phyloP scores from a whole-genome alignment of 495 filamentous ascomycete genomes.

The Hypoxylon intermedium region DNA sequence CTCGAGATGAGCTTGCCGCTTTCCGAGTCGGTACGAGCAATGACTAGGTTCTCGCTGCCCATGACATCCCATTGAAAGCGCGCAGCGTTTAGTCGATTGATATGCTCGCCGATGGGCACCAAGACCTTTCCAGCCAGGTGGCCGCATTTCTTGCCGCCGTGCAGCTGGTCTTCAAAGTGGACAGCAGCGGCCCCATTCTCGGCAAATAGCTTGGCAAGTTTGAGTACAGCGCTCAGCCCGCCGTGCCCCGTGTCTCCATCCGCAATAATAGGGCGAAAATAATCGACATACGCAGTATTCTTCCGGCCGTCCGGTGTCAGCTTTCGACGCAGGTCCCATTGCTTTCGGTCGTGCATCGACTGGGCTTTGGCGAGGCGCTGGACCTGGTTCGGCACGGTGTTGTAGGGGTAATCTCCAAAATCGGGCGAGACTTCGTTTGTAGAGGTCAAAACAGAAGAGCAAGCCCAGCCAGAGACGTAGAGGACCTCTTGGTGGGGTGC shows the following conservation, averaged over 20 bases:
- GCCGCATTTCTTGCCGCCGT: constrained; percentile 98
- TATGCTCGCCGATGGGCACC: constrained; percentile 92
- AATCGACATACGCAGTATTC: constrained; percentile 84
- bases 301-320: constrained; percentile 74
- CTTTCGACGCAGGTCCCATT: constrained; percentile 83
- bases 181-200: constrained; percentile 96
- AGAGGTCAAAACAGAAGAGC: constrained; percentile 86
- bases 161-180: constrained; percentile 96
- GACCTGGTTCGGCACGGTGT: constrained; percentile 98
- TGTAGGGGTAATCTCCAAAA: constrained; percentile 98
- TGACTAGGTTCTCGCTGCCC: constrained; percentile 91
- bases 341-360: constrained; percentile 93
- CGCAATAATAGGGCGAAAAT: constrained; percentile 93
- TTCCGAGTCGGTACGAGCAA: constrained; percentile 94
- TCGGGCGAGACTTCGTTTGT: constrained; percentile 98
- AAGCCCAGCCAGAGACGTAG: constrained; percentile 97
- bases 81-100: constrained; percentile 89
- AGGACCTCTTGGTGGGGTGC: constrained; percentile 93
- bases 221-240: constrained; percentile 88
- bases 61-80: constrained; percentile 98
- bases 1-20: constrained; percentile 88
- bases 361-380: constrained; percentile 95
- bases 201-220: constrained; percentile 97
- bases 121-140: constrained; percentile 97
- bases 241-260: constrained; percentile 97